These are phyloP conservation scores for Lodderomyces margitis DNA, from an alignment of 1,139 yeast species.

Conservation along the genomic window DNA sequence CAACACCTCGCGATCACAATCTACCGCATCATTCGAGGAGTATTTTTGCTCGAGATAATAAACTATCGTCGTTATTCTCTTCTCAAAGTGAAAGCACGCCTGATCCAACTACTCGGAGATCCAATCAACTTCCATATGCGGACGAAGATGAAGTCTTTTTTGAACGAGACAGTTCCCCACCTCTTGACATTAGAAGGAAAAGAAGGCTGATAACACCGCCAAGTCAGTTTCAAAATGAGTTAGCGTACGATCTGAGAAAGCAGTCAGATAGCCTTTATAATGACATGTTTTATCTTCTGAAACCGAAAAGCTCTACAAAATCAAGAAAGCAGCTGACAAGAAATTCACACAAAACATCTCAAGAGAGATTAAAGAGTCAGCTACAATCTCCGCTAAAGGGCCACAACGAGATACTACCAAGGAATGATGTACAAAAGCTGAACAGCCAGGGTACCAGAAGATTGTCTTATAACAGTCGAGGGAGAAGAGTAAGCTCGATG, in stretches of 20 bases:
- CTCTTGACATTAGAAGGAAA: slow-evolving; percentile 14
- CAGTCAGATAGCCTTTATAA: slow-evolving; percentile 15
- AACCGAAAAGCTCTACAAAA: slow-evolving; percentile 3
- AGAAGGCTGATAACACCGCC: slow-evolving; percentile 27
- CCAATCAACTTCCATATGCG: slow-evolving; percentile 1
- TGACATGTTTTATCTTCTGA: slow-evolving; percentile 3
- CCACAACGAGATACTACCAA: neutral
- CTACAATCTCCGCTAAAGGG: slow-evolving; percentile 11
- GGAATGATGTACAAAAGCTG: neutral
- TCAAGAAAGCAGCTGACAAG: neutral
- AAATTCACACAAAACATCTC: neutral
- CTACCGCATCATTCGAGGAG: slow-evolving; percentile 2
- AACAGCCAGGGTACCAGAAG: slow-evolving; percentile 31
- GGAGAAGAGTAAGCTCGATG: slow-evolving; percentile 70
- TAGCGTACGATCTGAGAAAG: slow-evolving; percentile 17
- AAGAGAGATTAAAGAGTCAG: neutral
- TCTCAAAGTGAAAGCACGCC: slow-evolving; percentile 4
- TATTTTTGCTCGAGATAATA: slow-evolving; percentile 9
- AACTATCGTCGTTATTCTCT: slow-evolving; percentile 9
- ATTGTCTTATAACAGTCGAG: slow-evolving; percentile 55
- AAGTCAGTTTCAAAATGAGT: slow-evolving; percentile 25
- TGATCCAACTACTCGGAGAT: slow-evolving; percentile 2
- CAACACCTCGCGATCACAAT: neutral
- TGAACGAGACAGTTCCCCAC: slow-evolving; percentile 29
- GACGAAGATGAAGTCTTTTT: slow-evolving; percentile 34